Evolutionary conservation across 176 grass and related monocot species (phyloP).

Genomic region (Cocos nucifera): DNA sequence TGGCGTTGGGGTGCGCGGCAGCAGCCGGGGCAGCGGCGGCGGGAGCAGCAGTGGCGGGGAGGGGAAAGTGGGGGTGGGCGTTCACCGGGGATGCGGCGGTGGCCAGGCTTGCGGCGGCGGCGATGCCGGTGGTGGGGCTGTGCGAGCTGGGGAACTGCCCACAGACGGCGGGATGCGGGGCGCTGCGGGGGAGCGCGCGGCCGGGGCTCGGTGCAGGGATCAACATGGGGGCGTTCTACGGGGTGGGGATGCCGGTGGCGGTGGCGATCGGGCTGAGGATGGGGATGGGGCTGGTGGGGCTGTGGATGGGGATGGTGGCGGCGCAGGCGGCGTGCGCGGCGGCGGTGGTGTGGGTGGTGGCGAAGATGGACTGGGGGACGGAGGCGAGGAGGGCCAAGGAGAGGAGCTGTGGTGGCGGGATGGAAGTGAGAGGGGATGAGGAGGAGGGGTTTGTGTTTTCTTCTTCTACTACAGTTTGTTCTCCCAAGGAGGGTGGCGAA

Average conservation of each 20-base stretch:
- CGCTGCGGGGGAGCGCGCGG: conserved; percentile 72
- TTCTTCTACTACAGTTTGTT: too few relatives aligned
- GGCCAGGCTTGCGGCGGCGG: conserved; percentile 34
- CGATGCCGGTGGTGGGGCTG: conserved; percentile 60
- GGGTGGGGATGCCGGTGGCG: conserved; percentile 74
- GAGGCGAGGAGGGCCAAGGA: conserved; percentile 36
- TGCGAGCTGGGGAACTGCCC: conserved; percentile 89
- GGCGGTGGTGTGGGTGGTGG: conserved; percentile 50
- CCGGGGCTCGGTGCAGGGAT: conserved; percentile 47
- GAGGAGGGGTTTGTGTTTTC: too few relatives aligned
- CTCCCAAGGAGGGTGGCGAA: too few relatives aligned
- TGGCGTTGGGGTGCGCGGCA: conserved; percentile 37
- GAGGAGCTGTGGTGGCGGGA: background rate
- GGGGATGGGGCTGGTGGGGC: too few relatives aligned
- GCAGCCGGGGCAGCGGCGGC: conserved; percentile 40
- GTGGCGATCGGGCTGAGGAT: conserved; percentile 47
- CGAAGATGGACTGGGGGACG: conserved; percentile 42
- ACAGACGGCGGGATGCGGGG: conserved; percentile 75
- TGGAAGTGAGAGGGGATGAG: too few relatives aligned
- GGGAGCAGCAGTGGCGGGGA: conserved; percentile 35
- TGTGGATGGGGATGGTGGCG: conserved; percentile 65
- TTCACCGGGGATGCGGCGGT: conserved; percentile 57
- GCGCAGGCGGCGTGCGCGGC: conserved; percentile 68
- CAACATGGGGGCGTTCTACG: conserved; percentile 59
- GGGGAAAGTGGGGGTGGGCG: conserved; percentile 50